Base-by-base conservation (phyloP, 2,329 filamentous ascomycete genomes). In the Curvularia eragrostidis region DNA sequence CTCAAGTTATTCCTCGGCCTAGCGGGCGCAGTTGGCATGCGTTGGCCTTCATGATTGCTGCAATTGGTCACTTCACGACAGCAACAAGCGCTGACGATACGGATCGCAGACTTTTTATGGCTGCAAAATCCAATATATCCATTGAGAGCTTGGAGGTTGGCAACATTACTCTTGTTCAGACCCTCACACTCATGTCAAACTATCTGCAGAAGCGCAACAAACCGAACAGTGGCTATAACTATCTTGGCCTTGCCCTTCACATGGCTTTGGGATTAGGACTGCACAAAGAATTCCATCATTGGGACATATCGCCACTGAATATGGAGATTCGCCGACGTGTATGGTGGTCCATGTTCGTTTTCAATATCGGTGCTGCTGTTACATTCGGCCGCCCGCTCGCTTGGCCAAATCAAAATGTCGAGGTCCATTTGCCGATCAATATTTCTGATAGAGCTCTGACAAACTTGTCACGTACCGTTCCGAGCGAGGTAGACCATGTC, bases 161-260 rank as follows among this genome's bases (percentile, higher is more conserved):
- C 19, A 83, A 81, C 48, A 63, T 83, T 18, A 81, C 78, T 7
- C 72, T 82, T 8, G 80, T 83, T 1, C 82, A 83, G 63, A 77
- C 77, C 1, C 71, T 84, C 32, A 67, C 78, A 13, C 73, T 83
- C 47, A 73, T 83, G 62, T 79, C 80, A 54, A 82, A 83, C 53
- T 82, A 82, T 58, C 73, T 80, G 0, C 81, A 83, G 62, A 83
- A 83, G 63, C 74, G 80, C 26, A 80, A 82, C 65, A 82, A 82
- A 57, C 81, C 81, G 2, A 83, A 83, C 60, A 80, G 76, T 7
- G 81, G 80, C 8, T 83, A 80, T 72, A 82, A 81, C 48, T 82
- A 81, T 58, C 66, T 82, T 7, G 81, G 81, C 1, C 63, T 83
- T 15, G 80, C 80, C n/a, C 74, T 81, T 21, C 72, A 80, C 44